A percentile compares a stretch with the other conserved stretches of the same genome.
Conservation (phyloP, 805 yeast genomes). For the Yarrowia keelungensis region DNA sequence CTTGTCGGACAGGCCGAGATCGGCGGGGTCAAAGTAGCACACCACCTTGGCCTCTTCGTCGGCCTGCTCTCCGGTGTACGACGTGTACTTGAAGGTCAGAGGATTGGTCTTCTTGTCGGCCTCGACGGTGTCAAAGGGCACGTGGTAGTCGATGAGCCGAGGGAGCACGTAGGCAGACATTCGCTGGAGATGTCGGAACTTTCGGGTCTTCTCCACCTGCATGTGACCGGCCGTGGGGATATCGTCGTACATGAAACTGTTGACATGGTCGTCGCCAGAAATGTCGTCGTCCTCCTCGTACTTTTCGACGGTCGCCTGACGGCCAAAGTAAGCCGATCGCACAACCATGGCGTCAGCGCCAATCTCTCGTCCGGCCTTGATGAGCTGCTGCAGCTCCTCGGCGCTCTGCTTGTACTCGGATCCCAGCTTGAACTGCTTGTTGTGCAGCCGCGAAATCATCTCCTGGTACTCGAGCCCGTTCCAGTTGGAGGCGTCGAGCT, state of each 20-base stretch:
- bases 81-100: conserved; percentile 71
- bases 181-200: conserved; percentile 76
- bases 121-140: conserved; percentile 58
- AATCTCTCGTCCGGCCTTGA: conserved; percentile 46
- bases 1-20: conserved; percentile 54
- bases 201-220: conserved; percentile 72
- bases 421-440: conserved; percentile 28
- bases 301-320: conserved; percentile 41
- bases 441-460: conserved; percentile 15
- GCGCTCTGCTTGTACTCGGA: conserved; percentile 44
- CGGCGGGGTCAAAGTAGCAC: conserved; percentile 58
- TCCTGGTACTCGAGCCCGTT: conserved; percentile 14
- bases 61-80: conserved; percentile 73
- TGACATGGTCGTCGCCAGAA: conserved; percentile 40
- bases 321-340: conserved; percentile 41
- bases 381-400: conserved; percentile 45
- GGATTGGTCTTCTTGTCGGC: conserved; percentile 41
- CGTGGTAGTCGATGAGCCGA: conserved; percentile 65
- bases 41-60: conserved; percentile 76
- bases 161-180: conserved; percentile 94
- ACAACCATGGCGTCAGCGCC: conserved; percentile 46
- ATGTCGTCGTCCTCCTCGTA: conserved; percentile 43
- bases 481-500: conserved; percentile 27
- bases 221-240: conserved; percentile 75
- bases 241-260: conserved; percentile 63